Evolutionary conservation across 495 filamentous ascomycete genomes (phyloP).

Genomic region (Tricharina praecox): DNA sequence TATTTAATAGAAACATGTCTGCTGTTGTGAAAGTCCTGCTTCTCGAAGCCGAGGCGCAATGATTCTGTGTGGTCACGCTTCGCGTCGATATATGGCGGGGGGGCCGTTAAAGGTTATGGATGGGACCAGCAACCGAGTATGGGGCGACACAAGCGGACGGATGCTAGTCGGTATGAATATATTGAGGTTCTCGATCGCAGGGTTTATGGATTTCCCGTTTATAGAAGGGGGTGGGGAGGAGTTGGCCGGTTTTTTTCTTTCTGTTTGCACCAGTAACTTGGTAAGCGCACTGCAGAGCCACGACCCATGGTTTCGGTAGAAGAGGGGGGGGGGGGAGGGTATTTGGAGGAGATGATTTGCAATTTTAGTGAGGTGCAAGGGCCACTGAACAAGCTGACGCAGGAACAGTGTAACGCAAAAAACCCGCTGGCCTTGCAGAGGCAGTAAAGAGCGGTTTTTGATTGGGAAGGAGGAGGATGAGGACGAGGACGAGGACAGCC

Average conservation of each 20-base stretch:
- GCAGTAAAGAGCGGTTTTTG: too few species aligned
- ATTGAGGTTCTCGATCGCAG: background rate
- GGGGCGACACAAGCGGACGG: too few species aligned
- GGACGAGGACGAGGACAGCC: slow-evolving; percentile 4
- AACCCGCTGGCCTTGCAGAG: slow-evolving; percentile 7
- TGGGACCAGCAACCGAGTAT: too few species aligned
- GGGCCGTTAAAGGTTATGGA: too few species aligned
- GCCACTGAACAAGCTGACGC: background rate
- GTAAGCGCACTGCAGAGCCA: too few species aligned
- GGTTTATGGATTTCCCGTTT: background rate
- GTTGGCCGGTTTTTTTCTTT: too few species aligned
- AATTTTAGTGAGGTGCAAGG: background rate
- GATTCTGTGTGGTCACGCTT: background rate
- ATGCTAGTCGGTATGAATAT: too few species aligned
- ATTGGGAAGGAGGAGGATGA: slow-evolving; percentile 21
- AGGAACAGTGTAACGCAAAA: background rate
- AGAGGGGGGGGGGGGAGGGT: background rate
- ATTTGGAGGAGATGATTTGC: background rate
- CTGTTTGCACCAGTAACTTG: too few species aligned
- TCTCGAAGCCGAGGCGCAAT: slow-evolving; percentile 4
- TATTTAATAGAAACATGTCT: slow-evolving; percentile 18
- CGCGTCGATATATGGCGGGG: background rate
- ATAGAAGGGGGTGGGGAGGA: too few species aligned
- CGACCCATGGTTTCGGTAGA: too few species aligned
- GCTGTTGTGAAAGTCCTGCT: background rate